Evolutionary conservation across 192 early-diverging fungal species (phyloP).

Genomic region (Mortierella alpina): DNA sequence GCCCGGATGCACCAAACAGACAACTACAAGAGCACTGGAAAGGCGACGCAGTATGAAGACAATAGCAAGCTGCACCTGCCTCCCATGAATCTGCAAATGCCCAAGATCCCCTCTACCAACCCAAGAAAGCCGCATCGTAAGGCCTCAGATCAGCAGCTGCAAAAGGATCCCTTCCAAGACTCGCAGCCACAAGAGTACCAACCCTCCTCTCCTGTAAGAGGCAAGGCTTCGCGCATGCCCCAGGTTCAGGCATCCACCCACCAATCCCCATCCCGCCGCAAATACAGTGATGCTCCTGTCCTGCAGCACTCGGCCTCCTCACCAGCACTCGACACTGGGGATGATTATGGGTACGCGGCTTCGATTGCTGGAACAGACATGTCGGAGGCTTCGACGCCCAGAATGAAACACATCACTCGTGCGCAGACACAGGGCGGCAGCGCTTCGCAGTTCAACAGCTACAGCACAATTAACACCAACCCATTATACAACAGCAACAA

Average conservation of each 20-base stretch:
- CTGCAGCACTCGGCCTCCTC: slow-evolving; percentile 9
- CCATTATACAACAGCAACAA: background rate
- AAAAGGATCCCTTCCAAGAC: background rate
- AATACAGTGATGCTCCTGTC: background rate
- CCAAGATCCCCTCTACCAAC: slow-evolving; percentile 9
- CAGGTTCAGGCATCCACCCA: background rate
- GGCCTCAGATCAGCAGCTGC: slow-evolving; percentile 2
- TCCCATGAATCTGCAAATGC: slow-evolving; percentile 18
- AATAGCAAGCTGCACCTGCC: slow-evolving; percentile 21
- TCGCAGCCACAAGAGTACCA: too few species aligned
- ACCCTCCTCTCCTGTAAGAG: background rate
- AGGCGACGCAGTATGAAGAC: slow-evolving; percentile 41
- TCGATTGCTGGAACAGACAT: too few species aligned
- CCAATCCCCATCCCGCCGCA: background rate
- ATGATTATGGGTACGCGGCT: too few species aligned
- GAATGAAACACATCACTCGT: too few species aligned
- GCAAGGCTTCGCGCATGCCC: slow-evolving; percentile 4
- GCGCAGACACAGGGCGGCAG: too few species aligned
- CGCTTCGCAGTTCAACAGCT: too few species aligned
- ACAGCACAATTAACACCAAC: too few species aligned
- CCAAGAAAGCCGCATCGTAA: background rate
- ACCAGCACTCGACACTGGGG: background rate
- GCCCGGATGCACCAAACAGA: slow-evolving; percentile 43
- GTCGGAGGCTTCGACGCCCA: too few species aligned
- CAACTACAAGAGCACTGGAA: slow-evolving; percentile 47